Conservation (phyloP, 2,329 filamentous ascomycete species). For the Xylariaceae sp. region DNA sequence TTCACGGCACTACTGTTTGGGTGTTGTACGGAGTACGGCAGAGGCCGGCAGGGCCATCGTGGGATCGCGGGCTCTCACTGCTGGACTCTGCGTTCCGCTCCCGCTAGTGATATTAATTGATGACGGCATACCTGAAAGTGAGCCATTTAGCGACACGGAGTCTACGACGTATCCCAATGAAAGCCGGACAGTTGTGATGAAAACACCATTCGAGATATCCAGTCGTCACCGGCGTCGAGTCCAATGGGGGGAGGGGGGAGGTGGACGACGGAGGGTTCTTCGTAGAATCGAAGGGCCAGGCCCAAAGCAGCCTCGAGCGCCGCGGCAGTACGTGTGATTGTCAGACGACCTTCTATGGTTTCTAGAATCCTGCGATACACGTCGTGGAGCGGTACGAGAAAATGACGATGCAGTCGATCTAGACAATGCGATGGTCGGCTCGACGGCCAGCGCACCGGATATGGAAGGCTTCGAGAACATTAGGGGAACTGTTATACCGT, state of each 20-base stretch:
- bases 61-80: too few relatives aligned
- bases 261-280: too few relatives aligned
- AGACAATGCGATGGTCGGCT: conserved; percentile 15
- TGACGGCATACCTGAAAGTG: background rate
- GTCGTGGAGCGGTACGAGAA: background rate
- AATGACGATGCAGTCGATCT: background rate
- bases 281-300: too few relatives aligned
- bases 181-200: background rate
- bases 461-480: conserved; percentile 28
- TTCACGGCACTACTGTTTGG: background rate
- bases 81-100: too few relatives aligned
- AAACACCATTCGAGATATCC: background rate
- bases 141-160: background rate
- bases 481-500: conserved; percentile 18
- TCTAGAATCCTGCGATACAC: background rate
- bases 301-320: too few relatives aligned
- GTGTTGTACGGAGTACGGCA: too few relatives aligned
- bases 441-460: conserved; percentile 21
- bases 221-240: too few relatives aligned
- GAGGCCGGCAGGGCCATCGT: too few relatives aligned
- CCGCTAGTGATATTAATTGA: background rate
- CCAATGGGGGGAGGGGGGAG: too few relatives aligned
- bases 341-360: background rate
- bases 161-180: background rate
- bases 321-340: too few relatives aligned